Evolutionary conservation across 1,139 yeast genomes (phyloP).

Genomic region (Chernovozyma sophiae-reginae): DNA sequence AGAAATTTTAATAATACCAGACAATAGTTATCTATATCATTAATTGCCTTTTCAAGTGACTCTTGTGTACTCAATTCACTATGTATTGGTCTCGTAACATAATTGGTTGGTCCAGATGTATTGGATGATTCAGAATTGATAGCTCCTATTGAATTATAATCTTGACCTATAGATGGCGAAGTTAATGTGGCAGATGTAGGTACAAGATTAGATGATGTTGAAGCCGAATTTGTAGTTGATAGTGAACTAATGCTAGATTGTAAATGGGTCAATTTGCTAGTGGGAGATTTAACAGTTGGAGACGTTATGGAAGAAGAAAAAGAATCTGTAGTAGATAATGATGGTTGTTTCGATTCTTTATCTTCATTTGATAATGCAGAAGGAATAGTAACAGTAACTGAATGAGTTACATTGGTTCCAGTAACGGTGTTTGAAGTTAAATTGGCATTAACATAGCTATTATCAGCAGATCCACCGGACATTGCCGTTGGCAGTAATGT

Average conservation of each 20-base stretch:
- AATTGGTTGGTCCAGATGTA: too few species aligned
- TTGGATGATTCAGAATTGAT: background rate
- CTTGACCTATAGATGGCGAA: background rate
- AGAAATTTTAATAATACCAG: slow-evolving; percentile 45
- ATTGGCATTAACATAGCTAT: too few species aligned
- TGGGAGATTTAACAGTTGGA: background rate
- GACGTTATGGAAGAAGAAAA: background rate
- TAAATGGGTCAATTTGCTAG: background rate
- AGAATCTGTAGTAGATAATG: background rate
- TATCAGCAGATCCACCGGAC: too few species aligned
- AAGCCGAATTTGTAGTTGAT: background rate
- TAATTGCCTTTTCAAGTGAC: background rate
- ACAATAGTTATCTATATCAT: slow-evolving; percentile 44
- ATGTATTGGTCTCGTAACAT: too few species aligned
- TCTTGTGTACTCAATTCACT: background rate
- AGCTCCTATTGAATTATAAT: background rate
- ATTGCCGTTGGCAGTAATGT: background rate
- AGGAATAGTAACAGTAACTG: background rate
- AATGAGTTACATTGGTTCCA: background rate
- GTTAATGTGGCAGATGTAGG: background rate
- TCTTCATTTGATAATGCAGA: background rate
- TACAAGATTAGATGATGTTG: background rate
- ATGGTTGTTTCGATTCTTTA: background rate
- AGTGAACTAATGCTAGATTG: too few species aligned
- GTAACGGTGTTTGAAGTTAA: background rate